These are phyloP conservation scores for Candida patagonica DNA, from an alignment of 805 yeast species.

Conservation along the genomic window DNA sequence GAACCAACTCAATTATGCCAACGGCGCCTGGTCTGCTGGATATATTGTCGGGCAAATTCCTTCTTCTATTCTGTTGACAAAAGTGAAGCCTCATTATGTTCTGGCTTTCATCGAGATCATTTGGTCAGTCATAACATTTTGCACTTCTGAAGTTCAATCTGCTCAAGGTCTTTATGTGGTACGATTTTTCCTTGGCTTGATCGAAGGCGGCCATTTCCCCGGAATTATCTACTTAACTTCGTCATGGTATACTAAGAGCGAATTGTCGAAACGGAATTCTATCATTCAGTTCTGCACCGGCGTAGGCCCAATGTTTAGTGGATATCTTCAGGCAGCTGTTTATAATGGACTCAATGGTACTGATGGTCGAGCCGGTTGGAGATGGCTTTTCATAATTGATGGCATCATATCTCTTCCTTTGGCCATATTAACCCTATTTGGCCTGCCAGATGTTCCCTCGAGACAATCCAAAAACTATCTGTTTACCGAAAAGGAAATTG, in stretches of 20 bases:
- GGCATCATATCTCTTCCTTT: slow-evolving; percentile 50
- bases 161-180: slow-evolving; percentile 48
- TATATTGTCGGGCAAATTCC: slow-evolving; percentile 54
- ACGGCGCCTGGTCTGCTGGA: slow-evolving; percentile 51
- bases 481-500: slow-evolving; percentile 44
- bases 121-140: slow-evolving; percentile 61
- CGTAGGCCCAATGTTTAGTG: slow-evolving; percentile 53
- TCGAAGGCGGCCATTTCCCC: slow-evolving; percentile 63
- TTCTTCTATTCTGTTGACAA: slow-evolving; percentile 47
- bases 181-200: slow-evolving; percentile 58
- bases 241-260: slow-evolving; percentile 47
- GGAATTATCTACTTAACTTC: slow-evolving; percentile 35
- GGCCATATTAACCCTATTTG: slow-evolving; percentile 45
- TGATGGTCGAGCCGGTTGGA: slow-evolving; percentile 53
- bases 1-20: slow-evolving; percentile 51
- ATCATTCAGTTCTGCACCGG: slow-evolving; percentile 54
- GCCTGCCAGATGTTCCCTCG: slow-evolving; percentile 60
- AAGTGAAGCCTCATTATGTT: slow-evolving; percentile 44
- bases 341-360: slow-evolving; percentile 39
- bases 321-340: slow-evolving; percentile 52
- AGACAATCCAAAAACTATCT: slow-evolving; percentile 44
- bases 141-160: slow-evolving; percentile 40
- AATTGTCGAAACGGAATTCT: slow-evolving; percentile 54
- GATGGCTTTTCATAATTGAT: slow-evolving; percentile 66
- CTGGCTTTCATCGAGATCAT: slow-evolving; percentile 48